phyloP scores from a whole-genome alignment of 2,329 filamentous ascomycete species.

The Diaporthe batatas region DNA sequence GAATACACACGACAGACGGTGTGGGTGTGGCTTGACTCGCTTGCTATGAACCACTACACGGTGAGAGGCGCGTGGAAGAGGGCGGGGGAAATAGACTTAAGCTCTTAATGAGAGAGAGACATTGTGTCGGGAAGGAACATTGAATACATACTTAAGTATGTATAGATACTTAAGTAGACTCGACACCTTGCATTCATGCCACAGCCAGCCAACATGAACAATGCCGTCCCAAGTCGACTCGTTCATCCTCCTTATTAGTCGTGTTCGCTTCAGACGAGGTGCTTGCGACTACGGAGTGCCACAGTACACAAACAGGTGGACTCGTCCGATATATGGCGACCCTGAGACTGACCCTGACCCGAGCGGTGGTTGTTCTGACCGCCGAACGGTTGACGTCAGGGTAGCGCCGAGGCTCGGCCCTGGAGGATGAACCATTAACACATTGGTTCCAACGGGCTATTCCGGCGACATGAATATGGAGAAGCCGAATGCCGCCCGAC shows the following conservation, averaged over 20 bases:
- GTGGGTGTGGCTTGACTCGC: constrained; percentile 11
- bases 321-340: not conserved
- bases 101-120: not conserved
- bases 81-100: not conserved
- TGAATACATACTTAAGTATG: not conserved
- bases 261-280: no score
- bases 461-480: constrained; percentile 22
- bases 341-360: not conserved
- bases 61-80: not conserved
- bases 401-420: constrained; percentile 27
- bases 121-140: not conserved
- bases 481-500: constrained; percentile 12
- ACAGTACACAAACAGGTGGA: not conserved
- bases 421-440: not conserved
- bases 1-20: not conserved
- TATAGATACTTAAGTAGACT: not conserved
- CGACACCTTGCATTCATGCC: not conserved
- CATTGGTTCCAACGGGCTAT: constrained; percentile 8
- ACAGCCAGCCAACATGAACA: no score
- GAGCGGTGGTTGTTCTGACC: constrained; percentile 17
- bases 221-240: no score
- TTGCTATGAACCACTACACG: not conserved
- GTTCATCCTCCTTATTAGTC: not conserved
- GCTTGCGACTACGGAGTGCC: not conserved
- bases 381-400: constrained; percentile 29